Evolutionary conservation across 2,329 filamentous ascomycete genomes (phyloP).

Genomic region (Orbilia ellipsospora): DNA sequence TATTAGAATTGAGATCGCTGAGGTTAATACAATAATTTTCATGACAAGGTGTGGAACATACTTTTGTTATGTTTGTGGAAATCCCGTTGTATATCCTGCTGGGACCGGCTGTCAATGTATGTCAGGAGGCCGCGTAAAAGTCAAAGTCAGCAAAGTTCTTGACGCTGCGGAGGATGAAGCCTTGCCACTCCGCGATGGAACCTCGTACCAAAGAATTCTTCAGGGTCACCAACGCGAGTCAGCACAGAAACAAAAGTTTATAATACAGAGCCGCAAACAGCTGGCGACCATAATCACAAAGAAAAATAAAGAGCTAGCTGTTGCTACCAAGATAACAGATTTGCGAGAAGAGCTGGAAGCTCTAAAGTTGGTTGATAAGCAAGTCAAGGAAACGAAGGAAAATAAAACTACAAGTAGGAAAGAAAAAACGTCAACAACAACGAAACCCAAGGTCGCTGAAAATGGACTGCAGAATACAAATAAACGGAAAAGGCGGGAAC

Average conservation of each 20-base stretch:
- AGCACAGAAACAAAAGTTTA: neutral
- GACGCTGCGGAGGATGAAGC: too few species aligned
- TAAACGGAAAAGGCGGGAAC: too few species aligned
- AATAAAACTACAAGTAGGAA: too few species aligned
- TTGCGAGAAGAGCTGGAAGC: slow-evolving; percentile 1
- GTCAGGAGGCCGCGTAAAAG: neutral
- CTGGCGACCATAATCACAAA: neutral
- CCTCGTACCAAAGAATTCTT: neutral
- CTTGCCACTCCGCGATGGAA: neutral
- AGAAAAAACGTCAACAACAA: too few species aligned
- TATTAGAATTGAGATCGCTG: too few species aligned
- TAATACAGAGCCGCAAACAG: neutral
- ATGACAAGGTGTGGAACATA: slow-evolving; percentile 4
- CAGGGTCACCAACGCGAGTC: neutral
- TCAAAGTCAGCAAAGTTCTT: too few species aligned
- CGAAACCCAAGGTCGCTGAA: too few species aligned
- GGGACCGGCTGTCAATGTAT: slow-evolving; percentile 7
- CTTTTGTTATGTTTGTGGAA: slow-evolving; percentile 27
- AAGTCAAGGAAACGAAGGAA: neutral
- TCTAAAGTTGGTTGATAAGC: neutral
- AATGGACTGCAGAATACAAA: too few species aligned
- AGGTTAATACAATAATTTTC: too few species aligned
- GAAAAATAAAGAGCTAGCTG: slow-evolving; percentile 12
- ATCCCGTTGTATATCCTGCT: too few species aligned
- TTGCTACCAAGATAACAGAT: slow-evolving; percentile 4